phyloP scores from a whole-genome alignment of 192 early-diverging fungal species.

The Gigaspora rosea region DNA sequence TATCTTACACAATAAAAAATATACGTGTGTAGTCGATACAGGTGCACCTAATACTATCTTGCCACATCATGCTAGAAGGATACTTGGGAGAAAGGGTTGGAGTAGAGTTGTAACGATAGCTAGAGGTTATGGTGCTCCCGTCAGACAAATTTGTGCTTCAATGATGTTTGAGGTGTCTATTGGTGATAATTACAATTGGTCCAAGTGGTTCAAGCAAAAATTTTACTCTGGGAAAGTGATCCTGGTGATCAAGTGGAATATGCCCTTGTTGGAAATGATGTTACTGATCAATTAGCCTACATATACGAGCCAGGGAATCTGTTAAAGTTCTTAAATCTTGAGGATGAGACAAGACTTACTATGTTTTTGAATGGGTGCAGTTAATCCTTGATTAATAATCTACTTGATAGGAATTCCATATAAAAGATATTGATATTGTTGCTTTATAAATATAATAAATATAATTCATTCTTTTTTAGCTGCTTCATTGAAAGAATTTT shows the following conservation, averaged over 20 bases:
- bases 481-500: too few relatives aligned
- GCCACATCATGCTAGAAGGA: conserved; percentile 23
- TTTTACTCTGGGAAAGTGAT: conserved; percentile 11
- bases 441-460: too few relatives aligned
- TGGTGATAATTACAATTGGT: conserved; percentile 13
- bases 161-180: too few relatives aligned
- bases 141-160: too few relatives aligned
- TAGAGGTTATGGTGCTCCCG: background rate
- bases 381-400: background rate
- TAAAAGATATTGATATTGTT: too few relatives aligned
- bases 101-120: background rate
- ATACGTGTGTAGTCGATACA: conserved; percentile 26
- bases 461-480: too few relatives aligned
- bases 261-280: conserved; percentile 32
- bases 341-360: background rate
- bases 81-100: conserved; percentile 12
- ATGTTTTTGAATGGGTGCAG: background rate
- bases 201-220: conserved; percentile 23
- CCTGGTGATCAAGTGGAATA: conserved; percentile 16
- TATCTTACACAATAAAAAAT: background rate
- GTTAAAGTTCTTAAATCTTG: conserved; percentile 1
- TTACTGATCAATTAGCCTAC: conserved; percentile 21
- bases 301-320: background rate
- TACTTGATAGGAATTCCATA: too few relatives aligned
- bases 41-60: conserved; percentile 20